Percentiles rank a stretch among this genome's conserved stretches.
phyloP scores from a whole-genome alignment of 139 green algal species.

The Microglena sp. region DNA sequence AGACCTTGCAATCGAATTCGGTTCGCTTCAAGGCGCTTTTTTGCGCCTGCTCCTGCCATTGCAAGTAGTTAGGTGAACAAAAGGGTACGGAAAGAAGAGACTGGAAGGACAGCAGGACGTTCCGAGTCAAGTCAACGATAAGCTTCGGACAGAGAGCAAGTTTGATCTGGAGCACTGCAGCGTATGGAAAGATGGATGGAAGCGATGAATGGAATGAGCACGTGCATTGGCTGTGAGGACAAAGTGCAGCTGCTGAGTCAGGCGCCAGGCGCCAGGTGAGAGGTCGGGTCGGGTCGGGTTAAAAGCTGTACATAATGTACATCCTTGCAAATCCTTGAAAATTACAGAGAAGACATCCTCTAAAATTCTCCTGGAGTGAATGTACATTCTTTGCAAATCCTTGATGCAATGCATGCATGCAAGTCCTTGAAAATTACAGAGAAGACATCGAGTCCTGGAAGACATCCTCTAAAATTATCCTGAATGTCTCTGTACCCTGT shows the following conservation, averaged over 20 bases:
- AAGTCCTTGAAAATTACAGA: background rate
- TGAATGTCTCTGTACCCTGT: no score
- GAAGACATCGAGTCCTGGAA: no score
- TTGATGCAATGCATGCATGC: background rate
- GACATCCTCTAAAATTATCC: no score
- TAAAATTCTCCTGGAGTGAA: no score
- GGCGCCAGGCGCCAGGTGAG: background rate
- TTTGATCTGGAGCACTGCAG: background rate
- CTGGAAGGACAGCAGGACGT: background rate
- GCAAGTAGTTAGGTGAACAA: background rate
- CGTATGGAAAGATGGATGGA: no score
- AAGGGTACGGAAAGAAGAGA: background rate
- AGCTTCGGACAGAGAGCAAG: conserved; percentile 1
- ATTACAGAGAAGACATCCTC: no score
- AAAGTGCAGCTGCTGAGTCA: background rate
- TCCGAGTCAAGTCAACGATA: background rate
- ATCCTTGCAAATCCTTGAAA: no score
- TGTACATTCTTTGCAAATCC: no score
- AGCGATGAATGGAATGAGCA: no score
- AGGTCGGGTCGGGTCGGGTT: no score
- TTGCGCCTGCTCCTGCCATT: conserved; percentile 66
- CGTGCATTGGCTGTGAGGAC: background rate
- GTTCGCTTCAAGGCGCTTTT: conserved; percentile 58
- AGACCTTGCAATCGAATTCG: conserved; percentile 20
- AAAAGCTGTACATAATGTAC: no score